These are phyloP conservation scores for Cicer judaicum DNA, from an alignment of 306 rosid genomes.

Conservation along the genomic window DNA sequence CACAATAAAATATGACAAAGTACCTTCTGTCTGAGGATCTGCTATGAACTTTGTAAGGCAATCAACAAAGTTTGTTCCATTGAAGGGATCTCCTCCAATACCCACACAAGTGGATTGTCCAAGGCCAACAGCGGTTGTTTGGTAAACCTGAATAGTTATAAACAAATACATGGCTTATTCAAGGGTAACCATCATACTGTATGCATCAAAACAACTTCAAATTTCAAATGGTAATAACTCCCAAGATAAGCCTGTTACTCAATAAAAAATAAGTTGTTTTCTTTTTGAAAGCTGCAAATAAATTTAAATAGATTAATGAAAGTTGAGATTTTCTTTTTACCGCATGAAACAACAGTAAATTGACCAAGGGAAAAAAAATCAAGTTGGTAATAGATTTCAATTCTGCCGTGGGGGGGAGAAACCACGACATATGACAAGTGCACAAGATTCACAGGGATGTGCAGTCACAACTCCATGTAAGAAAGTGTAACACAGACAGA, in stretches of 20 bases:
- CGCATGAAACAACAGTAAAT: not conserved
- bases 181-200: slow-evolving; percentile 28
- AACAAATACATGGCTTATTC: slow-evolving; percentile 38
- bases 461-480: slow-evolving; percentile 8
- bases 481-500: slow-evolving; percentile 15
- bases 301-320: not conserved
- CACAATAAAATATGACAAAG: slow-evolving; percentile 25
- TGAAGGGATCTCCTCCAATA: slow-evolving; percentile 98
- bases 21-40: slow-evolving; percentile 99
- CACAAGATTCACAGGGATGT: not conserved
- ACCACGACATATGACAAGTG: not conserved
- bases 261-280: slow-evolving; percentile 18
- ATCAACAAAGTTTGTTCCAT: slow-evolving; percentile 97
- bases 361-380: not conserved
- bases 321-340: slow-evolving; percentile 2
- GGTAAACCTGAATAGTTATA: slow-evolving; percentile 74
- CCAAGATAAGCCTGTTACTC: slow-evolving; percentile 30
- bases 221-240: slow-evolving; percentile 27
- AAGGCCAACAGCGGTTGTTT: slow-evolving; percentile 98
- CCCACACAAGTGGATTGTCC: slow-evolving; percentile 99
- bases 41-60: slow-evolving; percentile 78
- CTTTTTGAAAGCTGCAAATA: slow-evolving; percentile 3
- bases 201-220: slow-evolving; percentile 39
- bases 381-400: not conserved
- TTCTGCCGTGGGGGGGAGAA: not conserved